Evolutionary conservation across 495 filamentous ascomycete species (phyloP).

Genomic region (Trichoderma gamsii): DNA sequence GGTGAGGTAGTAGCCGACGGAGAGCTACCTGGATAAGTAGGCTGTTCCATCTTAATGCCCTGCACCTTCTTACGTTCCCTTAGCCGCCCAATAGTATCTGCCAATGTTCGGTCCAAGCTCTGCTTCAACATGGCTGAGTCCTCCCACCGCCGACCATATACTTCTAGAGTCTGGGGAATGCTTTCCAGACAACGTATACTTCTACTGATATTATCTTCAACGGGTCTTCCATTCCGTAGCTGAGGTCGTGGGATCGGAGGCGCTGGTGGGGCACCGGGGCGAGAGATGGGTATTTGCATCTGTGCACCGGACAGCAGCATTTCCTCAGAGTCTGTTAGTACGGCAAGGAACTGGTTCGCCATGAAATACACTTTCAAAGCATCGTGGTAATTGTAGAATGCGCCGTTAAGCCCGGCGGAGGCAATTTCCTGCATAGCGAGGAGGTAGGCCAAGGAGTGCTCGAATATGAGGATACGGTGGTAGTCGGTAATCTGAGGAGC

Average conservation of each 20-base stretch:
- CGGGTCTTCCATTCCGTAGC: conserved; percentile 22
- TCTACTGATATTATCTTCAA: conserved; percentile 38
- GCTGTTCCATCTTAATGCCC: conserved; percentile 17
- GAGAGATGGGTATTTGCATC: conserved; percentile 28
- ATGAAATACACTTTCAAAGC: conserved; percentile 66
- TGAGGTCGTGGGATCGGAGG: conserved; percentile 29
- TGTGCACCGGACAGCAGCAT: conserved; percentile 34
- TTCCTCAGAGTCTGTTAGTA: conserved; percentile 53
- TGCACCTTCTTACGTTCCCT: conserved; percentile 24
- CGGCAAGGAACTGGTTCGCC: conserved; percentile 61
- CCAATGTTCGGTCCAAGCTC: conserved; percentile 39
- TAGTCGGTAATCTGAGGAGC: conserved; percentile 59
- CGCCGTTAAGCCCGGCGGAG: conserved; percentile 40
- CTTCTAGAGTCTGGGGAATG: conserved; percentile 37
- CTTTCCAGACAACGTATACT: conserved; percentile 40
- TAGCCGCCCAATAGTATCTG: conserved; percentile 30
- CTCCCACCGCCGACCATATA: conserved; percentile 48
- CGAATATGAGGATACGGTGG: conserved; percentile 70
- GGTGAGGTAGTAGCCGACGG: neutral
- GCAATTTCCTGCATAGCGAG: conserved; percentile 52
- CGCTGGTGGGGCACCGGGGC: conserved; percentile 30
- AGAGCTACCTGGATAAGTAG: neutral
- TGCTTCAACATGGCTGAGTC: conserved; percentile 36
- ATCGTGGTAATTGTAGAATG: conserved; percentile 69
- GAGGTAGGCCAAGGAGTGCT: conserved; percentile 70